phyloP scores from a whole-genome alignment of 2,329 filamentous ascomycete species.

The Sclerotinia spermophila region DNA sequence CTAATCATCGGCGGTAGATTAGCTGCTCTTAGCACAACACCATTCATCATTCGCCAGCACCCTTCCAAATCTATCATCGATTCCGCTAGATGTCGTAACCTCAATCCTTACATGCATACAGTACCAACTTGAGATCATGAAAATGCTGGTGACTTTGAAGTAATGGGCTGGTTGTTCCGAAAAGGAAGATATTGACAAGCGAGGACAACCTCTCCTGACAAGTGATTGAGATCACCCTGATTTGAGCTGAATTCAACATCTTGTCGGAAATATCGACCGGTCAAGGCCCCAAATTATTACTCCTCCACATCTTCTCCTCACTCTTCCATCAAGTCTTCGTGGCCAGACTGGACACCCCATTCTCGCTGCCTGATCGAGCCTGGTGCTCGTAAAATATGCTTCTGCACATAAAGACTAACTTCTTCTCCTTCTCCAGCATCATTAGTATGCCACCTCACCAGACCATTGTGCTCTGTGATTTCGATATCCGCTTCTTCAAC shows the following conservation, averaged over 20 bases:
- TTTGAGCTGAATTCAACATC: background rate
- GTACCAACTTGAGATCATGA: too few species aligned
- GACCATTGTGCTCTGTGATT: background rate
- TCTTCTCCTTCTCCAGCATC: constrained; percentile 2
- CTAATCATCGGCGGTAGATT: background rate
- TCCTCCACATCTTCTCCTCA: background rate
- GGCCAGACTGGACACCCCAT: background rate
- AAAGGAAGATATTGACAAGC: background rate
- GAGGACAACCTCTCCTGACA: background rate
- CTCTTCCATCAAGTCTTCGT: background rate
- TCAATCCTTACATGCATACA: too few species aligned
- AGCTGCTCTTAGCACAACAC: background rate
- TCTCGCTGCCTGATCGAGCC: background rate
- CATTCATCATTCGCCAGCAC: background rate
- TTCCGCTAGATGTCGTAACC: too few species aligned
- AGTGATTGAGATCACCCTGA: background rate
- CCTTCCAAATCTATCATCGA: too few species aligned
- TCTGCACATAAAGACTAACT: background rate
- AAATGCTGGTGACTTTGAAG: too few species aligned
- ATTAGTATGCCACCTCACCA: background rate
- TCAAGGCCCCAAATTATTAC: background rate
- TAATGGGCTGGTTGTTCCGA: background rate
- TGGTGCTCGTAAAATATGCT: background rate
- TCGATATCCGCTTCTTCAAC: background rate
- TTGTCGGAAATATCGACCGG: background rate